These are phyloP conservation scores for Tetrapisispora arboricola DNA, from an alignment of 805 yeast species.

Conservation along the genomic window DNA sequence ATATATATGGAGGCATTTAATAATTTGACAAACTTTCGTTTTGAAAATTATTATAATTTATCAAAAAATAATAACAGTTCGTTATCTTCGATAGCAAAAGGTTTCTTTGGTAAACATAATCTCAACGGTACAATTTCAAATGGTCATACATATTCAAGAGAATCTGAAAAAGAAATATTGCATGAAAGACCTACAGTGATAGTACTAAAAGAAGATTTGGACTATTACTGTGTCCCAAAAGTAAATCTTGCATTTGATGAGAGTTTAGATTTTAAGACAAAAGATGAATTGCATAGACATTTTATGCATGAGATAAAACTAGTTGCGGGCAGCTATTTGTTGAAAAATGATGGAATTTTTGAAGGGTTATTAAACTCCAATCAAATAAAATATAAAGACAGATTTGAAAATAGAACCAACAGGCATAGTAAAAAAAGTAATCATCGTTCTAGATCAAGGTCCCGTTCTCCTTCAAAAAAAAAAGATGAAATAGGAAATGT, in stretches of 20 bases:
- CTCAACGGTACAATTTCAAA: constrained; percentile 4
- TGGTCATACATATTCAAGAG: constrained; percentile 2
- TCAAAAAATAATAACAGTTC: neutral
- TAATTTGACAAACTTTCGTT: constrained; percentile 33
- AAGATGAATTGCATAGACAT: constrained; percentile 19
- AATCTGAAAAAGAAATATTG: constrained; percentile 46
- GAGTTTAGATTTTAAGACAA: constrained; percentile 32
- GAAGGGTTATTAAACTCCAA: constrained; percentile 45
- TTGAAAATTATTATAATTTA: constrained; percentile 2
- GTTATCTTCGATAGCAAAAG: constrained; percentile 3
- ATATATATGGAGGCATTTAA: constrained; percentile 57
- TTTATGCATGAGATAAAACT: constrained; percentile 57
- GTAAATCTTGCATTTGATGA: constrained; percentile 30
- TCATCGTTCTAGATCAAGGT: neutral
- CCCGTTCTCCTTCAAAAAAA: constrained; percentile 24
- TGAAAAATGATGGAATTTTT: constrained; percentile 49
- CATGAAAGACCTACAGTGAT: constrained; percentile 77
- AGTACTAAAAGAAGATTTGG: constrained; percentile 84
- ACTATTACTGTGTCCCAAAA: constrained; percentile 72
- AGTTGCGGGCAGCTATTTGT: constrained; percentile 56
- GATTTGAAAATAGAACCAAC: constrained; percentile 2
- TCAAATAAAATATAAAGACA: constrained; percentile 20
- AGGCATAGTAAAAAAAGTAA: neutral
- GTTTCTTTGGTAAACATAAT: constrained; percentile 3
- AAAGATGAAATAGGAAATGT: constrained; percentile 57